Percentiles rank a stretch among this genome's conserved stretches.
Evolutionary conservation across 169 alveolate species (phyloP).

Genomic region (Ichthyophthirius multifiliis): DNA sequence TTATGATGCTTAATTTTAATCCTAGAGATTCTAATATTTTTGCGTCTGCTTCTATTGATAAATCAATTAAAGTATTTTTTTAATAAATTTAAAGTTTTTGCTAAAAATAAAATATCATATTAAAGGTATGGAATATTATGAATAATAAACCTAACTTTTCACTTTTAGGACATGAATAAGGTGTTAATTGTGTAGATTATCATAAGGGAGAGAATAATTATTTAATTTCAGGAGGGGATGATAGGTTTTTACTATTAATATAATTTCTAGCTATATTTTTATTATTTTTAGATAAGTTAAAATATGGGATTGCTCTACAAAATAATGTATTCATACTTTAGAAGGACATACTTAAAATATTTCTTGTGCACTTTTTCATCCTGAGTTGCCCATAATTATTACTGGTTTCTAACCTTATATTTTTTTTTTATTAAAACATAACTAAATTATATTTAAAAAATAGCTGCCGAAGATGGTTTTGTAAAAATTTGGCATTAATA

Average conservation of each 20-base stretch:
- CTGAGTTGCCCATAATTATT: slow-evolving; percentile 91
- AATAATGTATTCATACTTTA: slow-evolving; percentile 95
- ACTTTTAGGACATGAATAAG: slow-evolving; percentile 96
- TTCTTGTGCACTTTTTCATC: slow-evolving; percentile 92
- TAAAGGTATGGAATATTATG: slow-evolving; percentile 39
- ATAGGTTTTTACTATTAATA: slow-evolving; percentile 56
- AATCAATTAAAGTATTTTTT: slow-evolving; percentile 83
- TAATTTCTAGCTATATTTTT: not conserved
- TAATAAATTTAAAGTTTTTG: not conserved
- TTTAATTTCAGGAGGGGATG: slow-evolving; percentile 96
- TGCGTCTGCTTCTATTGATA: slow-evolving; percentile 96
- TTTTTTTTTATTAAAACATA: no score
- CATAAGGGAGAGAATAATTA: slow-evolving; percentile 91
- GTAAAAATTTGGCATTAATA: slow-evolving; percentile 95
- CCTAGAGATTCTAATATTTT: slow-evolving; percentile 96
- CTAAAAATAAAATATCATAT: not conserved
- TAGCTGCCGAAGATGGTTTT: slow-evolving; percentile 95
- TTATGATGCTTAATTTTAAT: slow-evolving; percentile 96
- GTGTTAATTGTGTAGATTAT: slow-evolving; percentile 96
- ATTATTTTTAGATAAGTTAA: slow-evolving; percentile 78
- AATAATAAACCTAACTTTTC: slow-evolving; percentile 92
- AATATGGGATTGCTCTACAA: slow-evolving; percentile 98
- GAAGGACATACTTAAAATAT: slow-evolving; percentile 94
- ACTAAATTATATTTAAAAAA: not conserved
- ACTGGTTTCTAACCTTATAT: no score